phyloP scores from a whole-genome alignment of 2,329 filamentous ascomycete genomes.

The Fusarium oxysporum region DNA sequence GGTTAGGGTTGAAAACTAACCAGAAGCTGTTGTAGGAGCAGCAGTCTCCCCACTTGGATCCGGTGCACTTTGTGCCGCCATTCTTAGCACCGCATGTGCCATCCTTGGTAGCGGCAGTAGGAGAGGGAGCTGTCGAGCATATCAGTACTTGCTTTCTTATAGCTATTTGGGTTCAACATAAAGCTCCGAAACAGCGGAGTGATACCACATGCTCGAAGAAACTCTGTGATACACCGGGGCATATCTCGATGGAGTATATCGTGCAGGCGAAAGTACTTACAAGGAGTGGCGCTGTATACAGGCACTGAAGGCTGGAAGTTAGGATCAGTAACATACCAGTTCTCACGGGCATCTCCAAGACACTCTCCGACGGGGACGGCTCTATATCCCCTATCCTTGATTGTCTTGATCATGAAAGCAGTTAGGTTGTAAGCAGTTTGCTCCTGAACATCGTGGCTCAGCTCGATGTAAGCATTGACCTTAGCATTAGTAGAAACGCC shows the following conservation, averaged over 20 bases:
- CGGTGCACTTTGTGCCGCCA: conserved; percentile 47
- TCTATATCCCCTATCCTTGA: conserved; percentile 55
- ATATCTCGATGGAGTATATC: not conserved
- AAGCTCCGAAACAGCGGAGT: not conserved
- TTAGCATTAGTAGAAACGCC: conserved; percentile 49
- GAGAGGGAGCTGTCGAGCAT: conserved; percentile 2
- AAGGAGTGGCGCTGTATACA: not conserved
- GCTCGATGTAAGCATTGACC: conserved; percentile 58
- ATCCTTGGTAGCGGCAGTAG: conserved; percentile 37
- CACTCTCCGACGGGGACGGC: conserved; percentile 68
- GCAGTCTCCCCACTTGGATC: conserved; percentile 51
- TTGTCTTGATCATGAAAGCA: conserved; percentile 55
- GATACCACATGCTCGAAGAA: not conserved
- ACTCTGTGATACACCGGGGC: not conserved
- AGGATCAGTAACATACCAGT: conserved; percentile 60
- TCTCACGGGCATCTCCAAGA: conserved; percentile 59
- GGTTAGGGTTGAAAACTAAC: conserved; percentile 35
- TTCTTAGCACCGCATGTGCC: conserved; percentile 50
- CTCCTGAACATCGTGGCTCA: conserved; percentile 63
- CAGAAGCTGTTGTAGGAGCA: conserved; percentile 53
- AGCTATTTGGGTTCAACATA: not conserved
- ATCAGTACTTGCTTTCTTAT: not conserved
- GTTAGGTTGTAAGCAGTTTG: conserved; percentile 57
- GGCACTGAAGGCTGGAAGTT: conserved; percentile 36
- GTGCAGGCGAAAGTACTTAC: not conserved